Conservation (phyloP, 805 yeast genomes). For the Kodamaea leandrae region DNA sequence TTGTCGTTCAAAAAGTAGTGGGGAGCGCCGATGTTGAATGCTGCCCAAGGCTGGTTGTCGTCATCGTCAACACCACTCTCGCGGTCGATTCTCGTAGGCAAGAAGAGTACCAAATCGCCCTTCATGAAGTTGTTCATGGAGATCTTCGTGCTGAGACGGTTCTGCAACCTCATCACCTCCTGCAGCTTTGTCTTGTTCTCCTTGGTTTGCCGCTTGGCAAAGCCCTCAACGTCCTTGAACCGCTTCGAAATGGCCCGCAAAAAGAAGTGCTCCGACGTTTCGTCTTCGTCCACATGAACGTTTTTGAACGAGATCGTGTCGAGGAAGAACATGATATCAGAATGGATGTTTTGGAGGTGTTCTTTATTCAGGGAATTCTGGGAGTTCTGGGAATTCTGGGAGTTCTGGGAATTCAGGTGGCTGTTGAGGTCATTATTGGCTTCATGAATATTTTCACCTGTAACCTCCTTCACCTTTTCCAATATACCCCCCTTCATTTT, state of each 20-base stretch:
- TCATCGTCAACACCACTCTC: conserved; percentile 16
- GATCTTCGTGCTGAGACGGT: conserved; percentile 49
- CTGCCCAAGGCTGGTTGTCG: conserved; percentile 76
- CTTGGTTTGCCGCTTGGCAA: conserved; percentile 81
- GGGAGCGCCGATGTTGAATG: conserved; percentile 85
- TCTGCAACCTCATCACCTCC: conserved; percentile 40
- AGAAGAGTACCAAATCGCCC: conserved; percentile 78
- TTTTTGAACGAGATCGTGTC: conserved; percentile 1
- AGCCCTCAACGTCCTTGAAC: conserved; percentile 80
- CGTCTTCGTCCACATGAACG: conserved; percentile 10
- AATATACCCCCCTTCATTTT: conserved; percentile 23
- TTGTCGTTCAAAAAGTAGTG: conserved; percentile 65
- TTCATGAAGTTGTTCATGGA: conserved; percentile 63
- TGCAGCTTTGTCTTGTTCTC: conserved; percentile 56
- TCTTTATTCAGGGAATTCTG: no score
- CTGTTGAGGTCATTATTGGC: not conserved
- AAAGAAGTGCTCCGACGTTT: conserved; percentile 27
- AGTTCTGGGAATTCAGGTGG: no score
- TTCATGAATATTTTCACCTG: not conserved
- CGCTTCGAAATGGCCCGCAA: conserved; percentile 57
- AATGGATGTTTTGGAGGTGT: not conserved
- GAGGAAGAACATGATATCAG: not conserved
- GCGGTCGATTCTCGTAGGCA: conserved; percentile 66
- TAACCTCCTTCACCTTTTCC: conserved; percentile 3
- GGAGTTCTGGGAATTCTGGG: no score